Base-by-base conservation (phyloP, 2,329 filamentous ascomycete species). In the Delphinella strobiligena region DNA sequence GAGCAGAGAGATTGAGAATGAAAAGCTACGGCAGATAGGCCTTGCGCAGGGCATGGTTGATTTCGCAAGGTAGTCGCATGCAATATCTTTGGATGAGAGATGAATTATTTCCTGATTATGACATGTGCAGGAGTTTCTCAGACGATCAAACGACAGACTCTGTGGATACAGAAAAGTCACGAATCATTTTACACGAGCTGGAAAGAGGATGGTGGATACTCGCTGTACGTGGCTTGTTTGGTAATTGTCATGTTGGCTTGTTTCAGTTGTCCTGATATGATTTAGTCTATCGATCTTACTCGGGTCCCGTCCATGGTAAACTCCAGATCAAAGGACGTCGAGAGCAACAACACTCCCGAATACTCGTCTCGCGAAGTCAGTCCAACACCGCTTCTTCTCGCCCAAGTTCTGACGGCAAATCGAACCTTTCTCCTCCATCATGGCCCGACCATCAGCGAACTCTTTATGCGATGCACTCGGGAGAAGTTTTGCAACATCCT, bases 201-300 rank as follows among this genome's bases (percentile, higher is more conserved):
- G 89, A 98, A 59, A 67, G 74, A 12, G 83, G 83, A 19, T 98
- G 91, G 91, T 98, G 93, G 93, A 79, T 96, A 46, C 66, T 96
- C 44, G 88, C 86, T 45, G 87, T 93, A 68, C 55, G 82, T 64
- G 19, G 44, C 18, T 15, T 39, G n/a, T 12, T 27, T 27, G 22
- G 12, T 27, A 7, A 12, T 27, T 7, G 12, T 27, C 22, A 27
- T 31, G 15, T 15, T 11, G 16, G n/a, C n/a, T n/a, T n/a, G n/a
- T n/a, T n/a, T n/a, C n/a, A n/a, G n/a, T n/a, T n/a, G n/a, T n/a
- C n/a, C n/a, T n/a, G n/a, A n/a, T n/a, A n/a, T n/a, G 14, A 33
- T 30, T 32, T 45, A 87, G 80, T 85, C 81, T 35, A 76, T 95
- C 55, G 81, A 91, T 55, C 69, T 94, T 29, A 94, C 85, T 18